These are phyloP conservation scores for Pleurotus tuber-regium DNA, from an alignment of 768 basidiomycete genomes.

Conservation along the genomic window DNA sequence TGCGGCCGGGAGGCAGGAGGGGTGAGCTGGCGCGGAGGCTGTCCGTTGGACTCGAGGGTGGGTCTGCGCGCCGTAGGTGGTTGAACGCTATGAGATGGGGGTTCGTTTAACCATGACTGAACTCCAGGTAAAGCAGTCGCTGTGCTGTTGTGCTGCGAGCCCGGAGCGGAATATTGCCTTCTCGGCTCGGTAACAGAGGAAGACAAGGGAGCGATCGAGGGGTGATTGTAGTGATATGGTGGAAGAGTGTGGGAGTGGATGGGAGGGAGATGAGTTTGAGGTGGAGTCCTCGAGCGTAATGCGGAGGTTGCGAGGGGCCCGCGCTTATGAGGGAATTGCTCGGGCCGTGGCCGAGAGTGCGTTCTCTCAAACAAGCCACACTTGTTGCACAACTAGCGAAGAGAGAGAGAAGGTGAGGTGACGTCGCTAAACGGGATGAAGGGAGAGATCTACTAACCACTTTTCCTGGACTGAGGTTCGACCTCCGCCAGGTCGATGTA, in stretches of 20 bases:
- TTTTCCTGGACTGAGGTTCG: conserved; percentile 78
- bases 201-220: conserved; percentile 44
- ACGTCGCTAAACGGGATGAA: conserved; percentile 1
- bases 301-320: conserved; percentile 59
- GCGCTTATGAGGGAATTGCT: conserved; percentile 79
- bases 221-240: conserved; percentile 51
- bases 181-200: conserved; percentile 33
- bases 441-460: conserved; percentile 41
- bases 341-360: conserved; percentile 73
- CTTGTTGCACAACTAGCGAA: conserved; percentile 55
- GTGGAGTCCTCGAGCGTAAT: conserved; percentile 50
- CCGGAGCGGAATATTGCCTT: conserved; percentile 39
- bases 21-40: neutral
- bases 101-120: conserved; percentile 6
- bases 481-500: conserved; percentile 78
- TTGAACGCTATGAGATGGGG: neutral
- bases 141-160: conserved; percentile 24
- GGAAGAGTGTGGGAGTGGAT: conserved; percentile 40
- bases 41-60: neutral
- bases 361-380: conserved; percentile 82
- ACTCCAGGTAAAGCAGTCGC: conserved; percentile 7
- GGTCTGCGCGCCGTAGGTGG: neutral
- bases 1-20: neutral
- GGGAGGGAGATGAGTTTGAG: conserved; percentile 41
- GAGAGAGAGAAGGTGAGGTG: conserved; percentile 23